Evolutionary conservation across 495 filamentous ascomycete genomes (phyloP), one percentile per base, ranked within the genome.

Genomic region (Neurospora sp.): DNA sequence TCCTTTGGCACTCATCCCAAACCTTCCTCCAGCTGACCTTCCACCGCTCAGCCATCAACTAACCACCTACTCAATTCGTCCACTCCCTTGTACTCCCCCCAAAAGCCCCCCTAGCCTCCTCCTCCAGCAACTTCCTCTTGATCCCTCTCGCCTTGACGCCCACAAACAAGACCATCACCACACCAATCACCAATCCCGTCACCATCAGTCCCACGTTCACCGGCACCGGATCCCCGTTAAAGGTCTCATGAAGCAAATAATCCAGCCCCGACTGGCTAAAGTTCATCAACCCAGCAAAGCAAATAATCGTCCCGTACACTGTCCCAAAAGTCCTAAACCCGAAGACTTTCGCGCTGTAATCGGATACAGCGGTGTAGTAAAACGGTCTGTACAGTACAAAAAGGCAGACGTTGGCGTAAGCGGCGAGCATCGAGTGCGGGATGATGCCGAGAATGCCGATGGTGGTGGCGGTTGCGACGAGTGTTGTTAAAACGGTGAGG

Each of bases 301-400:
- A 97, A 73, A 98, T 98, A 72, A 97, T 90, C 9, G 94, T 86
- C n/a, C 96, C 96, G 79, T 98, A 98, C 37, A 99, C 93, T 72
- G 92, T 97, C 37, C 95, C 95, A 75, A 98, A 98, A 0, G 94
- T 97, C 74, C 89, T 89, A 83, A 97, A 97, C 9, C 96, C 95
- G 80, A 99, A 99, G 40, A 99, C 95, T 82, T 98, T 98, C 39
- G 94, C 94, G 59, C 78, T 85, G 81, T 97, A 98, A 83, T 99
- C 96, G 10, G 88, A 90, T 70, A 93, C 90, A 5, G 91, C 86
- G 3, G 91, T 93, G 79, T 93, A 93, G 81, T 92, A 93, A 66
- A 93, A 89, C 0, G 92, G 92, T 0, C 92, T 85, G 80, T 92
- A 93, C 16, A 91, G 72, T 11, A 91, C 92, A 79, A 99, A 98